Conservation (phyloP, 805 yeast species). For the Zygoascus ofunaensis region DNA sequence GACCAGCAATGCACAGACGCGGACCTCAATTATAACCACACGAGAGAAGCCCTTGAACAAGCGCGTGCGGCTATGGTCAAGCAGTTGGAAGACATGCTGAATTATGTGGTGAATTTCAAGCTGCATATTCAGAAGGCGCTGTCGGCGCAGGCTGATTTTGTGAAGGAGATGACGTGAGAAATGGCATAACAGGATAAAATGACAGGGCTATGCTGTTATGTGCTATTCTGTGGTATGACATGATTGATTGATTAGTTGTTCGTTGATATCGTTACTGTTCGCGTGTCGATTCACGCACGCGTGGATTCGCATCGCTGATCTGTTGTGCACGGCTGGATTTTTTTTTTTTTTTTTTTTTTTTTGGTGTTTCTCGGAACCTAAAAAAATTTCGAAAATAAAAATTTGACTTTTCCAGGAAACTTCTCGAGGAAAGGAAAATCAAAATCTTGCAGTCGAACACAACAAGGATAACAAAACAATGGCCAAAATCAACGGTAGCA, state of each 20-base stretch:
- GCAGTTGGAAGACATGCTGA: constrained; percentile 49
- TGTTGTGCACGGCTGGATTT: no score
- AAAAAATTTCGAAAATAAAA: background rate
- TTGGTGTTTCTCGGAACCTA: no score
- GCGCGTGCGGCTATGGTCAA: constrained; percentile 42
- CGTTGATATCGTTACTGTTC: no score
- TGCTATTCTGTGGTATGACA: no score
- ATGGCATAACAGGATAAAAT: background rate
- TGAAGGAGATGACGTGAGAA: background rate
- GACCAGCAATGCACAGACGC: constrained; percentile 42
- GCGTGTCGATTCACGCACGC: no score
- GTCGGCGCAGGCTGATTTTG: constrained; percentile 42
- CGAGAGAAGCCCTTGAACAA: constrained; percentile 37
- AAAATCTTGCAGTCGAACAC: no score
- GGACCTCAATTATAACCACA: constrained; percentile 44
- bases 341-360: no score
- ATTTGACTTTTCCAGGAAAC: background rate
- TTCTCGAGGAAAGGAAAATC: no score
- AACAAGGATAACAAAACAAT: background rate
- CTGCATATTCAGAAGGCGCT: constrained; percentile 54
- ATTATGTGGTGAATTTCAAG: constrained; percentile 55
- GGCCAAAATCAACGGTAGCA: background rate
- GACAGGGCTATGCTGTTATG: no score
- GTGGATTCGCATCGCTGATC: no score
- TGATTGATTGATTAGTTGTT: no score